Percentiles rank a stretch among this genome's conserved stretches.
Evolutionary conservation across 192 early-diverging fungal species (phyloP).

Genomic region (Chytriomyces sp.): DNA sequence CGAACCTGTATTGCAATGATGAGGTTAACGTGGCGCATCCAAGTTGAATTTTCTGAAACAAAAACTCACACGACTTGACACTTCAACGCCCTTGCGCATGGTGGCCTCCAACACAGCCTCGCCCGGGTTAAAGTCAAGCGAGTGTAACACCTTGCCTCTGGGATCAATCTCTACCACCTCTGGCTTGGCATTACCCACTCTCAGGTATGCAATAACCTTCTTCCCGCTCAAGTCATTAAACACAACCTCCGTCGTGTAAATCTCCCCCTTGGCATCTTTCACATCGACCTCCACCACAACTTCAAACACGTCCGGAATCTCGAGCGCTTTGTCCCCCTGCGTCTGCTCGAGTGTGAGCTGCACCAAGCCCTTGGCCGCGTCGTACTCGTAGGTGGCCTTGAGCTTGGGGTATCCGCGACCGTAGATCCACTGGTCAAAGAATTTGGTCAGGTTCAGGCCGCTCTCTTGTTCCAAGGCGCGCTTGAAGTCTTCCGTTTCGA

Average conservation of each 20-base stretch:
- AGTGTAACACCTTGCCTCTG: conserved; percentile 42
- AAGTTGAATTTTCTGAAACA: background rate
- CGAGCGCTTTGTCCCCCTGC: conserved; percentile 38
- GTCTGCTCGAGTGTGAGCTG: conserved; percentile 67
- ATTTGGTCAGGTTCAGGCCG: conserved; percentile 74
- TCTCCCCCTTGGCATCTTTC: conserved; percentile 41
- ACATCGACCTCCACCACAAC: conserved; percentile 47
- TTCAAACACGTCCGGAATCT: conserved; percentile 48
- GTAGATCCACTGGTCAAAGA: conserved; percentile 91
- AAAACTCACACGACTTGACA: conserved; percentile 41
- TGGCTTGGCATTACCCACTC: conserved; percentile 34
- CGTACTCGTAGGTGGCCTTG: conserved; percentile 73
- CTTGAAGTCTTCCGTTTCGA: conserved; percentile 65
- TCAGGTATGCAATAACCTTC: conserved; percentile 32
- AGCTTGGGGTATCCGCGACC: conserved; percentile 87
- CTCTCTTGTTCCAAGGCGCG: conserved; percentile 75
- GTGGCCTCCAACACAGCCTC: conserved; percentile 44
- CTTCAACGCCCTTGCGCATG: conserved; percentile 41
- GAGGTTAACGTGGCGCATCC: too few relatives aligned
- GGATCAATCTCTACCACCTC: conserved; percentile 51
- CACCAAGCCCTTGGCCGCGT: conserved; percentile 83
- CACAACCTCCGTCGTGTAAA: conserved; percentile 24
- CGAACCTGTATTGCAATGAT: background rate
- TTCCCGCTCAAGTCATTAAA: conserved; percentile 38
- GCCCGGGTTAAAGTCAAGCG: conserved; percentile 44